Percentiles rank a stretch among this genome's conserved stretches.
These are phyloP conservation scores for Fraxinus excelsior DNA, from an alignment of 257 asterid genomes.

Conservation along the genomic window DNA sequence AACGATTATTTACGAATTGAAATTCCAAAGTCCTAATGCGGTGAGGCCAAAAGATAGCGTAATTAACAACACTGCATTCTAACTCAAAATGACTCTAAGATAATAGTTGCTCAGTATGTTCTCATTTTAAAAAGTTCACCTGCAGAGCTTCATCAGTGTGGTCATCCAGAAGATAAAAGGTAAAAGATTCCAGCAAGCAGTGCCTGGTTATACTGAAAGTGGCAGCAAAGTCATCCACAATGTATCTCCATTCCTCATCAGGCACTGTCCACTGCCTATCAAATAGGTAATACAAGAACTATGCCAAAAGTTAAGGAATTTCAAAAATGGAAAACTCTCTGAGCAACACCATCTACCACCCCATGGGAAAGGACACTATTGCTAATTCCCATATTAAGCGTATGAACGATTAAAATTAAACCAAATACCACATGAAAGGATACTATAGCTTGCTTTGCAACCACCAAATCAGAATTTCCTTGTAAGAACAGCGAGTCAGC, in stretches of 20 bases:
- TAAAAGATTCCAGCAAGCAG: slow-evolving; percentile 83
- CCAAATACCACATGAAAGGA: slow-evolving; percentile 41
- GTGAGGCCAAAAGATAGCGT: background rate
- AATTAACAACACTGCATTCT: slow-evolving; percentile 6
- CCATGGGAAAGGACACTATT: background rate
- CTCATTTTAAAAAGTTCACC: slow-evolving; percentile 42
- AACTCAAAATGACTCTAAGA: slow-evolving; percentile 17
- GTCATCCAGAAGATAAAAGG: slow-evolving; percentile 89
- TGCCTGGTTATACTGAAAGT: slow-evolving; percentile 76
- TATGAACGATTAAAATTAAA: background rate
- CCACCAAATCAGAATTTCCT: slow-evolving; percentile 87
- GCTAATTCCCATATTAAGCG: background rate
- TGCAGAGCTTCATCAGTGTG: slow-evolving; percentile 72
- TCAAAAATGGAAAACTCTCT: slow-evolving; percentile 17
- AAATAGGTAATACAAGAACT: slow-evolving; percentile 90
- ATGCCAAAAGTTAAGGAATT: slow-evolving; percentile 52
- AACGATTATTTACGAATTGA: no score
- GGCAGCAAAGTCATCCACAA: slow-evolving; percentile 87
- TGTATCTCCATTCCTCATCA: slow-evolving; percentile 63
- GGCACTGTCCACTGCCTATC: slow-evolving; percentile 89
- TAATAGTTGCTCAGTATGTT: background rate
- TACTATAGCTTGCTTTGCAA: slow-evolving; percentile 94
- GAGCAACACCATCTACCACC: slow-evolving; percentile 10
- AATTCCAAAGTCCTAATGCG: background rate
- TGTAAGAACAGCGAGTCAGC: slow-evolving; percentile 81